Conservation (phyloP, 2,329 filamentous ascomycete genomes). For the Penicillium sp. region DNA sequence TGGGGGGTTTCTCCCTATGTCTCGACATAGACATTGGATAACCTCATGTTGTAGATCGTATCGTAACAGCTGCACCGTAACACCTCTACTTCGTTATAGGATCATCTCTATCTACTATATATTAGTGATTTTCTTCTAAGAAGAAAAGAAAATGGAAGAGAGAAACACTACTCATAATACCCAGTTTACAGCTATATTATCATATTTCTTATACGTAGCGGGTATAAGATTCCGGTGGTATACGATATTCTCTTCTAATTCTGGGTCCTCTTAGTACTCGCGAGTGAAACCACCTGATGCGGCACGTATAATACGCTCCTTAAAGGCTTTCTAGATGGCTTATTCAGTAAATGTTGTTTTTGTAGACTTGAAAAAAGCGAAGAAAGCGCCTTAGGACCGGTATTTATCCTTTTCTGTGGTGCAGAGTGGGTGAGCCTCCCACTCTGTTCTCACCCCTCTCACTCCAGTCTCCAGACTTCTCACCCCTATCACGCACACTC, state of each 20-base stretch:
- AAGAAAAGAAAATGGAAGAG: neutral
- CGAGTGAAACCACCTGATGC: conserved; percentile 9
- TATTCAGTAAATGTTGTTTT: neutral
- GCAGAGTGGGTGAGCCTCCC: too few species aligned
- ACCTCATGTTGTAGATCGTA: too few species aligned
- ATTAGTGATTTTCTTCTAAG: neutral
- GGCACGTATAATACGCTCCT: conserved; percentile 8
- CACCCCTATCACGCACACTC: too few species aligned
- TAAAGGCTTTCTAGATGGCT: conserved; percentile 5
- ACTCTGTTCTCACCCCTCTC: too few species aligned
- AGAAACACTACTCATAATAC: neutral
- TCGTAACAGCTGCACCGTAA: too few species aligned
- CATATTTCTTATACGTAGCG: conserved; percentile 1
- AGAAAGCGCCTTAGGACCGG: neutral
- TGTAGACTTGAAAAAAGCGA: neutral
- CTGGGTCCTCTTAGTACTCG: conserved; percentile 7
- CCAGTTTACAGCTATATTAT: conserved; percentile 5
- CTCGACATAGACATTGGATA: too few species aligned
- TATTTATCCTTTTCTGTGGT: neutral
- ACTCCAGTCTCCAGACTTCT: too few species aligned
- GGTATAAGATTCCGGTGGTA: conserved; percentile 4
- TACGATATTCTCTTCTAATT: conserved; percentile 9
- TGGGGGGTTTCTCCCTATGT: too few species aligned
- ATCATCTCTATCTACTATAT: conserved; percentile 6
- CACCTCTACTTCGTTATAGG: conserved; percentile 1